Evolutionary conservation across 495 filamentous ascomycete genomes (phyloP).

Genomic region (Penicillium turbatum): DNA sequence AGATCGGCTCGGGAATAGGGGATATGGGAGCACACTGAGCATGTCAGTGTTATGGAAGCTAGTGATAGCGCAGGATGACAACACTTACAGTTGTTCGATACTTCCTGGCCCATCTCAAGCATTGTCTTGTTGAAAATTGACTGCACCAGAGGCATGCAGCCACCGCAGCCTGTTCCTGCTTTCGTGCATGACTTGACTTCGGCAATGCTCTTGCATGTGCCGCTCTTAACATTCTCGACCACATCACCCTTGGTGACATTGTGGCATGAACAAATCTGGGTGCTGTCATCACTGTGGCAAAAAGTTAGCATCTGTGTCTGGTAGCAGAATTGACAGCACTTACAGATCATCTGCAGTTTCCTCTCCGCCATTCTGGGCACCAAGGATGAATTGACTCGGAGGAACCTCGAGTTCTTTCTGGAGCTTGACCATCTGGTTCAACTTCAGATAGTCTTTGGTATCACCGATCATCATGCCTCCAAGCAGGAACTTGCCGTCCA

Average conservation of each 20-base stretch:
- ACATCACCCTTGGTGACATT: slow-evolving; percentile 92
- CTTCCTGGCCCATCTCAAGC: slow-evolving; percentile 83
- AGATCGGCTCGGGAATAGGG: slow-evolving; percentile 82
- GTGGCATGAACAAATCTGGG: slow-evolving; percentile 93
- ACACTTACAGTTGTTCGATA: slow-evolving; percentile 68
- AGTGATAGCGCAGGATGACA: background rate
- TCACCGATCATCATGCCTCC: slow-evolving; percentile 99
- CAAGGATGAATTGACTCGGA: slow-evolving; percentile 86
- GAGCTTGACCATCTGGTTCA: slow-evolving; percentile 90
- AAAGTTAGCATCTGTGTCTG: background rate
- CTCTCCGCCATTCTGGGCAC: slow-evolving; percentile 66
- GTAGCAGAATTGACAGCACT: slow-evolving; percentile 18
- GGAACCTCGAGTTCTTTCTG: slow-evolving; percentile 80
- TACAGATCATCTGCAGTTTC: slow-evolving; percentile 68
- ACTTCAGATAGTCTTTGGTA: slow-evolving; percentile 87
- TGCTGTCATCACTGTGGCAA: slow-evolving; percentile 63
- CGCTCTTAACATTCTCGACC: slow-evolving; percentile 67
- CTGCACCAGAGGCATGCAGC: slow-evolving; percentile 89
- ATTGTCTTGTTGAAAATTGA: slow-evolving; percentile 93
- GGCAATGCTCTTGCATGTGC: slow-evolving; percentile 77
- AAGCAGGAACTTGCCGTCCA: slow-evolving; percentile 88
- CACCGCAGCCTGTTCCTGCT: slow-evolving; percentile 90
- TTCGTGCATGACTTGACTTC: slow-evolving; percentile 94
- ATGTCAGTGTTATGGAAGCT: slow-evolving; percentile 8
- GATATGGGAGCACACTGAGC: slow-evolving; percentile 74